Conservation (phyloP, 2,329 filamentous ascomycete genomes). For the Thermoascus crustaceus region DNA sequence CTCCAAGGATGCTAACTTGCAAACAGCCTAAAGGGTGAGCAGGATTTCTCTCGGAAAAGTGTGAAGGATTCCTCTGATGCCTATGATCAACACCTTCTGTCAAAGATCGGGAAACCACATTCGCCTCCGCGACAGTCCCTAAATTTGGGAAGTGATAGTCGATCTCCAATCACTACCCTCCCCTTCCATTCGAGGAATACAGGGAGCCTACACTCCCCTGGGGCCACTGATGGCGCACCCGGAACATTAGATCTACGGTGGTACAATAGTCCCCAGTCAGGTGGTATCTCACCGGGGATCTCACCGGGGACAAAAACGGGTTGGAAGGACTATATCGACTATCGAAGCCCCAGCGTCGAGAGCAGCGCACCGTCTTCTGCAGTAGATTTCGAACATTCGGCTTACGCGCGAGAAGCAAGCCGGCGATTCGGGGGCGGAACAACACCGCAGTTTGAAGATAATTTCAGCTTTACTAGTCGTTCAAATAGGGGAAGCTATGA, state of each 20-base stretch:
- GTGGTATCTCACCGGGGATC: constrained; percentile 18
- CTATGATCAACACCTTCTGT: constrained; percentile 55
- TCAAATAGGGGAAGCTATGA: constrained; percentile 57
- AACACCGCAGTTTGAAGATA: constrained; percentile 42
- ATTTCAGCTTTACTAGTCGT: constrained; percentile 40
- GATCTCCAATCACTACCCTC: constrained; percentile 23
- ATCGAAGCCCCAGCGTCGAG: constrained; percentile 37
- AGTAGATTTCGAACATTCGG: constrained; percentile 33
- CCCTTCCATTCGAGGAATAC: constrained; percentile 26
- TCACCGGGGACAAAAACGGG: constrained; percentile 33
- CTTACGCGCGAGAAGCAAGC: constrained; percentile 22
- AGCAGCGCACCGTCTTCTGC: constrained; percentile 32
- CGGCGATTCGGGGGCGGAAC: constrained; percentile 44
- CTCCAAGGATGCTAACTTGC: constrained; percentile 11
- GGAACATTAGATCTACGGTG: constrained; percentile 28
- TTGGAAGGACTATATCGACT: constrained; percentile 36
- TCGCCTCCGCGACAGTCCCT: constrained; percentile 43
- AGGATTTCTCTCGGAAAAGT: constrained; percentile 49
- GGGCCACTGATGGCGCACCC: constrained; percentile 19
- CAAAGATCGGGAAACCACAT: constrained; percentile 53
- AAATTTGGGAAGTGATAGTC: constrained; percentile 24
- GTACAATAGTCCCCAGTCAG: constrained; percentile 33
- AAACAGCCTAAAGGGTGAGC: constrained; percentile 50
- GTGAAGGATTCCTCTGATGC: constrained; percentile 52
- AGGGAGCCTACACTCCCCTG: constrained; percentile 24